Conservation (phyloP, 768 basidiomycete genomes). For the Plicaturopsis crispa region DNA sequence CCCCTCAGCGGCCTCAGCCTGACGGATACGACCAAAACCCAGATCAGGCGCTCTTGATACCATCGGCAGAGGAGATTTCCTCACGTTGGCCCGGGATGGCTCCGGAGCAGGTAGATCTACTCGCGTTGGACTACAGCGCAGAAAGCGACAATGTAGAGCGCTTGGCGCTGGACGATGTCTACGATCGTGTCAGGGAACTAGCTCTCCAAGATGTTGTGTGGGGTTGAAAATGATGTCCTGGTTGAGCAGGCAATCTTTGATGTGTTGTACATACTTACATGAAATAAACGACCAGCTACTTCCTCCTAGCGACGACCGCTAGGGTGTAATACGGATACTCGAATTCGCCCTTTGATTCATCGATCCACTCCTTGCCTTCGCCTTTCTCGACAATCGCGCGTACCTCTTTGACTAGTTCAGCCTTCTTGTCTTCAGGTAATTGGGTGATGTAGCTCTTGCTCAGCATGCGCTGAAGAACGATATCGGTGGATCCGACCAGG, state of each 20-base stretch:
- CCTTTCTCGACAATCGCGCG: constrained; percentile 48
- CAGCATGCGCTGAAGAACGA: constrained; percentile 55
- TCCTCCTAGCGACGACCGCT: constrained; percentile 45
- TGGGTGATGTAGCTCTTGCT: constrained; percentile 85
- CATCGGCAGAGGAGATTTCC: constrained; percentile 49
- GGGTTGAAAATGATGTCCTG: too few species aligned
- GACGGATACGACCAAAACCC: constrained; percentile 49
- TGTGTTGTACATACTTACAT: too few species aligned
- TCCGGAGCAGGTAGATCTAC: constrained; percentile 50
- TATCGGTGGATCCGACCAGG: constrained; percentile 44
- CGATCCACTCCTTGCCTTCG: constrained; percentile 66
- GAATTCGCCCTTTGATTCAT: constrained; percentile 65
- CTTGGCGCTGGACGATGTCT: constrained; percentile 49
- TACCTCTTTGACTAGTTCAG: constrained; percentile 41
- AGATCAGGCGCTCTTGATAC: constrained; percentile 49
- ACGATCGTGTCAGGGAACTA: constrained; percentile 55
- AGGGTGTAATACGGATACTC: constrained; percentile 73
- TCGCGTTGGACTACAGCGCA: constrained; percentile 50
- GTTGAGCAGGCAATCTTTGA: too few species aligned
- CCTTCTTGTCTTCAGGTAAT: constrained; percentile 49
- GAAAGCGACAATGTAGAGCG: constrained; percentile 52
- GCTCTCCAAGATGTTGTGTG: constrained; percentile 42
- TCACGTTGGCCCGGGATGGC: constrained; percentile 74
- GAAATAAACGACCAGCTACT: constrained; percentile 15
- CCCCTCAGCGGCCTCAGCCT: constrained; percentile 32